A percentile compares a stretch with the other conserved stretches of the same genome.
These are phyloP conservation scores for Pythium oligandrum DNA, from an alignment of 352 stramenopile genomes.

Conservation along the genomic window DNA sequence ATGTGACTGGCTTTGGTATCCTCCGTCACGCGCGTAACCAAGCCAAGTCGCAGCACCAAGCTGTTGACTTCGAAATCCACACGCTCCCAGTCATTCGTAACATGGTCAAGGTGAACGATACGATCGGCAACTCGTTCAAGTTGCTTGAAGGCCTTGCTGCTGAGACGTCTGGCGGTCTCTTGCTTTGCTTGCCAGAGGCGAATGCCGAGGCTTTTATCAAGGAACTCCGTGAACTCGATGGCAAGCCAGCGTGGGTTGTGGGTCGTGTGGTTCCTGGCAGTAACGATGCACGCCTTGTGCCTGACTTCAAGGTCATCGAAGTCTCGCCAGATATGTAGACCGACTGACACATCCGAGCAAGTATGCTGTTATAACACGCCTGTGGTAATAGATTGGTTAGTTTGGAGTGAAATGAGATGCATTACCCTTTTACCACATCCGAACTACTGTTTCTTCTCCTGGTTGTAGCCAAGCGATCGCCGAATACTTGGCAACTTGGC, in stretches of 20 bases:
- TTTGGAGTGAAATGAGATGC: too few relatives aligned
- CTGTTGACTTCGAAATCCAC: constrained; percentile 91
- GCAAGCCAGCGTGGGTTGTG: constrained; percentile 90
- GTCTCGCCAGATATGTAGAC: constrained; percentile 36
- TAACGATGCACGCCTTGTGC: constrained; percentile 58
- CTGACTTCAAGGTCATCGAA: constrained; percentile 49
- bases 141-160: constrained; percentile 89
- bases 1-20: constrained; percentile 95
- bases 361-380: too few relatives aligned
- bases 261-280: constrained; percentile 81
- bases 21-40: constrained; percentile 92
- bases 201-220: constrained; percentile 83
- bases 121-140: constrained; percentile 90
- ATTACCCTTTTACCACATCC: too few relatives aligned
- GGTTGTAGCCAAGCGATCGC: too few relatives aligned
- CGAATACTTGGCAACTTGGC: too few relatives aligned
- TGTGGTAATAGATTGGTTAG: too few relatives aligned
- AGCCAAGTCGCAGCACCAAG: constrained; percentile 84
- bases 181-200: constrained; percentile 87
- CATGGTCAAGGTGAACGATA: constrained; percentile 85
- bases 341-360: too few relatives aligned
- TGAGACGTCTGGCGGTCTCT: constrained; percentile 92
- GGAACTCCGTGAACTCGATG: constrained; percentile 85
- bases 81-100: constrained; percentile 91
- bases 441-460: too few relatives aligned